Evolutionary conservation across 2,329 filamentous ascomycete genomes (phyloP).

Genomic region (Xylariaceae sp.): DNA sequence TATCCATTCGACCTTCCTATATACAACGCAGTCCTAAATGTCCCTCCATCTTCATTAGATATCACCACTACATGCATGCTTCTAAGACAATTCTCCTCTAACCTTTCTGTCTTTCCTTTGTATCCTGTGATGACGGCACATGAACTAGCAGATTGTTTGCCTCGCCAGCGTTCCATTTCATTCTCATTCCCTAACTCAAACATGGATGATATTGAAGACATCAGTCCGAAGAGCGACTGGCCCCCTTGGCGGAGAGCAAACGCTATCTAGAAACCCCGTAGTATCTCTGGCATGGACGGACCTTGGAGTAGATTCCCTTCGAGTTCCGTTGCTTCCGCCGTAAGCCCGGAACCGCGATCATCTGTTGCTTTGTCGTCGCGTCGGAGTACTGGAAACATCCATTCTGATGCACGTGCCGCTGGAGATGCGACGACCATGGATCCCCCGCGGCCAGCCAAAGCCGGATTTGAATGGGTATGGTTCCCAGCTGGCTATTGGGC

Average conservation of each 20-base stretch:
- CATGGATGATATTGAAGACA: constrained; percentile 15
- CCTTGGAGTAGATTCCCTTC: constrained; percentile 24
- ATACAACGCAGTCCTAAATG: no score
- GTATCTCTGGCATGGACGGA: constrained; percentile 30
- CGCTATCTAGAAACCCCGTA: constrained; percentile 25
- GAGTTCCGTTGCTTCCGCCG: constrained; percentile 14
- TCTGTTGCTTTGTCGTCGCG: constrained; percentile 6
- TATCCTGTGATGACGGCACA: constrained; percentile 3
- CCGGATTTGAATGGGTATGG: constrained; percentile 62
- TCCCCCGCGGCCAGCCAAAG: constrained; percentile 53
- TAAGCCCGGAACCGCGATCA: constrained; percentile 4
- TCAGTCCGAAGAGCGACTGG: constrained; percentile 20
- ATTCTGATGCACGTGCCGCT: constrained; percentile 8
- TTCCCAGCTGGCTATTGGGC: constrained; percentile 62
- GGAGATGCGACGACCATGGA: constrained; percentile 37
- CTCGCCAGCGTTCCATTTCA: constrained; percentile 3
- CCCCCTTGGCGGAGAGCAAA: constrained; percentile 16
- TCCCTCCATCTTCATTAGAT: no score
- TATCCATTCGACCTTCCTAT: no score
- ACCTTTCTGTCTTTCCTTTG: constrained; percentile 3
- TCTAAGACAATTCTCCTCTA: not conserved
- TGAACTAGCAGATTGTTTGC: constrained; percentile 2
- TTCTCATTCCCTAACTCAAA: constrained; percentile 9
- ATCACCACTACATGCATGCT: constrained; percentile 5
- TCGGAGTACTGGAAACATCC: constrained; percentile 16